phyloP scores from a whole-genome alignment of 305 asterid genomes.

The Fraxinus paxiana region DNA sequence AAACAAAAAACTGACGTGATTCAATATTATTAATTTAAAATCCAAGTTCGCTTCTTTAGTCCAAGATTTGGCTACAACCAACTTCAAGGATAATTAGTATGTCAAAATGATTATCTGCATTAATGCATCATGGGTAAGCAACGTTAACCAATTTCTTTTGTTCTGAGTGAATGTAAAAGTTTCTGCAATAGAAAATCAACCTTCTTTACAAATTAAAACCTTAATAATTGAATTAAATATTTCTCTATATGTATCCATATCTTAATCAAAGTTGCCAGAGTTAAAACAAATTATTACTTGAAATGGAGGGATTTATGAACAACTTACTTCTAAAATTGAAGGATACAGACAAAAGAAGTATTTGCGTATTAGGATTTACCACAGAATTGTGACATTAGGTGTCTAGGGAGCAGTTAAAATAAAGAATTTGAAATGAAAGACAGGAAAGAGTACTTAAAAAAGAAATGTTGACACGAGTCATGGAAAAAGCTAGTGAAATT shows the following conservation, averaged over 20 bases:
- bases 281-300: not conserved
- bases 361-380: not conserved
- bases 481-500: not conserved
- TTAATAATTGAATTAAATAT: too few relatives aligned
- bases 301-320: not conserved
- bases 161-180: not conserved
- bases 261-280: not conserved
- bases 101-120: constrained; percentile 3
- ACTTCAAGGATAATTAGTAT: not conserved
- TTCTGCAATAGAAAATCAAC: not conserved
- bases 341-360: not conserved
- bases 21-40: not conserved
- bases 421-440: not conserved
- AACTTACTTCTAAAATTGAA: not conserved
- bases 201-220: not conserved
- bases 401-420: constrained; percentile 1
- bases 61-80: not conserved
- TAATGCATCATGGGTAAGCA: not conserved
- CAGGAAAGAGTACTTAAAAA: not conserved
- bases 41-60: not conserved
- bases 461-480: not conserved
- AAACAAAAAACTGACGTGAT: not conserved
- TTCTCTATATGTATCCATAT: too few relatives aligned
- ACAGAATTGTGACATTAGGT: too few relatives aligned
- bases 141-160: not conserved